Percentiles rank a stretch among this genome's conserved stretches.
These are phyloP conservation scores for Botrytis porri DNA, from an alignment of 2,329 filamentous ascomycete species.

Conservation along the genomic window DNA sequence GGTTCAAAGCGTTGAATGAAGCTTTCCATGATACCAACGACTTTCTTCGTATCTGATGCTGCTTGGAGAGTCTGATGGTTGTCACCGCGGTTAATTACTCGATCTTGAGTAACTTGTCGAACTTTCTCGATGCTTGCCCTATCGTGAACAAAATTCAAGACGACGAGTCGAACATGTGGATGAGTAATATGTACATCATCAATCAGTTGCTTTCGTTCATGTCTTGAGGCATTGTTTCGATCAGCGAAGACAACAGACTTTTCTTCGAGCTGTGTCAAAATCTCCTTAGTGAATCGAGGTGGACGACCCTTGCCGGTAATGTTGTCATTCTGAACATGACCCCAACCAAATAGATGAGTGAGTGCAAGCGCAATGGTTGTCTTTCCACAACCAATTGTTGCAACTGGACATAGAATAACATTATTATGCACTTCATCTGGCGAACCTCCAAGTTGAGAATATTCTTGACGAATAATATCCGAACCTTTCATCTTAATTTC, in stretches of 20 bases:
- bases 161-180: constrained; percentile 69
- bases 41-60: constrained; percentile 67
- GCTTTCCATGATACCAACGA: constrained; percentile 89
- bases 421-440: constrained; percentile 59
- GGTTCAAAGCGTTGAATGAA: constrained; percentile 86
- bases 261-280: constrained; percentile 62
- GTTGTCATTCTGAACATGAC: constrained; percentile 95
- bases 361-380: constrained; percentile 86
- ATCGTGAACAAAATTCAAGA: constrained; percentile 84
- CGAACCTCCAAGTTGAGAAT: constrained; percentile 48
- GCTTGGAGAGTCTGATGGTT: constrained; percentile 98
- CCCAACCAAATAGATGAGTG: constrained; percentile 81
- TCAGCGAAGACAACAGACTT: constrained; percentile 81
- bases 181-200: constrained; percentile 67
- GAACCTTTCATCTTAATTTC: constrained; percentile 82
- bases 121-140: constrained; percentile 65
- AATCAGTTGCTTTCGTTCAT: constrained; percentile 85
- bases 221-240: constrained; percentile 86
- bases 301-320: constrained; percentile 78
- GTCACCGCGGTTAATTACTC: constrained; percentile 82
- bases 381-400: constrained; percentile 95
- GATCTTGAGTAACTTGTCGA: constrained; percentile 68
- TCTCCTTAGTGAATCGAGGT: constrained; percentile 69
- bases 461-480: constrained; percentile 78
- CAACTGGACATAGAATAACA: constrained; percentile 83